phyloP scores from a whole-genome alignment of 169 alveolate species.

The Plasmodium reichenowi region DNA sequence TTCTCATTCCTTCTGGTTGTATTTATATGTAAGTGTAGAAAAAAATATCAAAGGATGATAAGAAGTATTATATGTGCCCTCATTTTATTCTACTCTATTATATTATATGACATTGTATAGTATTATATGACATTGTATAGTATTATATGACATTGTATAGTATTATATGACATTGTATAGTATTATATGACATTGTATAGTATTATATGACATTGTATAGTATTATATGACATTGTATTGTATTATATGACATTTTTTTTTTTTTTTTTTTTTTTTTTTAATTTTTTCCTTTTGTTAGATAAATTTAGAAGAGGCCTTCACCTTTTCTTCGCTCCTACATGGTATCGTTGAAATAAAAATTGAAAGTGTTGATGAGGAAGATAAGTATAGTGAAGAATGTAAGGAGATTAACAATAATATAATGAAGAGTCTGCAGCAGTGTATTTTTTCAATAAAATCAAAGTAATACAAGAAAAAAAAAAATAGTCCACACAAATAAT shows the following conservation, averaged over 20 bases:
- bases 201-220: neutral
- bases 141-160: neutral
- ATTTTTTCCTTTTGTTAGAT: constrained; percentile 7
- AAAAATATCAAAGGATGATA: too few relatives aligned
- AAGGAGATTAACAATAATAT: constrained; percentile 11
- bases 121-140: neutral
- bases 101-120: neutral
- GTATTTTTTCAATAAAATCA: constrained; percentile 52
- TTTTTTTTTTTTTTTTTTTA: neutral
- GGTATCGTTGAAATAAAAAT: constrained; percentile 46
- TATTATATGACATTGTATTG: too few relatives aligned
- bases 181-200: neutral
- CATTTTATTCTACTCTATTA: neutral
- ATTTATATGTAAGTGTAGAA: constrained; percentile 18
- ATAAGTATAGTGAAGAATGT: constrained; percentile 40
- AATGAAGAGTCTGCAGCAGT: constrained; percentile 32
- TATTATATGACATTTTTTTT: too few relatives aligned
- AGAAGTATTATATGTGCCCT: neutral
- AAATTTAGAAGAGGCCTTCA: constrained; percentile 38
- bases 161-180: neutral
- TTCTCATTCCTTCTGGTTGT: constrained; percentile 29
- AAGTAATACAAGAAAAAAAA: constrained; percentile 2
- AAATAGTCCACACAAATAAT: neutral
- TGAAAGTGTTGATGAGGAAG: constrained; percentile 69
- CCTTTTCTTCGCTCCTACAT: constrained; percentile 44